A percentile compares a stretch with the other conserved stretches of the same genome.
These are phyloP conservation scores for Spiromastix sp. DNA, from an alignment of 2,329 filamentous ascomycete species.

Conservation along the genomic window DNA sequence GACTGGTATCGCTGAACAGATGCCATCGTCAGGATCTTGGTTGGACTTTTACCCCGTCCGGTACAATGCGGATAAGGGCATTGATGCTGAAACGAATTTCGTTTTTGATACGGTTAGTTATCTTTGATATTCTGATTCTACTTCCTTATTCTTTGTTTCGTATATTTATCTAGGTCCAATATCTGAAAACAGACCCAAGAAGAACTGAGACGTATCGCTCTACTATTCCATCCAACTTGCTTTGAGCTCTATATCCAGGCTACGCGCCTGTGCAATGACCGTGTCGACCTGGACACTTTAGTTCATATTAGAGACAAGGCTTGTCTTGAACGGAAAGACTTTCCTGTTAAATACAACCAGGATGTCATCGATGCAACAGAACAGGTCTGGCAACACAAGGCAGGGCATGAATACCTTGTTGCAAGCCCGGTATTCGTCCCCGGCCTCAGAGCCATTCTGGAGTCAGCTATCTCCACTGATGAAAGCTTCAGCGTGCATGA, in stretches of 20 bases:
- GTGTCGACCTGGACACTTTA: slow-evolving; percentile 5
- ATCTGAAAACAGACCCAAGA: not conserved
- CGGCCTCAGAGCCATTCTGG: slow-evolving; percentile 8
- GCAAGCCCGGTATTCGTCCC: slow-evolving; percentile 18
- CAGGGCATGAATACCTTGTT: slow-evolving; percentile 12
- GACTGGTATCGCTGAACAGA: not conserved
- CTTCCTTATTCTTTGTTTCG: not conserved
- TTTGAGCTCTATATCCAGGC: slow-evolving; percentile 11
- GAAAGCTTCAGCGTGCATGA: slow-evolving; percentile 5
- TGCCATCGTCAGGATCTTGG: not conserved
- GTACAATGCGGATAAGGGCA: not conserved
- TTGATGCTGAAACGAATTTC: not conserved
- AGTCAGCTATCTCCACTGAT: slow-evolving; percentile 1
- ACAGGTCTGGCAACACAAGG: slow-evolving; percentile 9
- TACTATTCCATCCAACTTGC: slow-evolving; percentile 12
- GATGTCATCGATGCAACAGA: not conserved
- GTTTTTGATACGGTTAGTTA: not conserved
- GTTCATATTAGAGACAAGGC: slow-evolving; percentile 1
- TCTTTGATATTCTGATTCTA: not conserved
- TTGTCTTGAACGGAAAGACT: not conserved
- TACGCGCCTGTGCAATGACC: not conserved
- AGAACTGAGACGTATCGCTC: not conserved
- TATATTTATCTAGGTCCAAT: not conserved
- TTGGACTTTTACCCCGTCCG: not conserved
- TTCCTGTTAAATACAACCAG: not conserved